A percentile compares a stretch with the other conserved stretches of the same genome.
These are phyloP conservation scores for Eimeria zaria DNA, from an alignment of 169 alveolate species.

Conservation along the genomic window DNA sequence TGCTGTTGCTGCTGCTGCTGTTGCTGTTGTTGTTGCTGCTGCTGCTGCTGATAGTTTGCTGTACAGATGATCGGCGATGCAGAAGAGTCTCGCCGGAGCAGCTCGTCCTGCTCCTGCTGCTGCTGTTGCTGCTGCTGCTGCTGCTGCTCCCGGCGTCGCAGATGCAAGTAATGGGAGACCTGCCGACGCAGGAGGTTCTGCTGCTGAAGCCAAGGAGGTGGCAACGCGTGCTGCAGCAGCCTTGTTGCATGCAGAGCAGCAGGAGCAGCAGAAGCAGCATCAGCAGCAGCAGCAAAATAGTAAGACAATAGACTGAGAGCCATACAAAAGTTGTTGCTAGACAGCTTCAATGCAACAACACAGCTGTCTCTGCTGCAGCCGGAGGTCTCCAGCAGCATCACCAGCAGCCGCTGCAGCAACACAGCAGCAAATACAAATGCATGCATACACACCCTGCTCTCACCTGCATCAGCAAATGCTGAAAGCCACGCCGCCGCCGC, in stretches of 20 bases:
- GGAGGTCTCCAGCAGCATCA: constrained; percentile 41
- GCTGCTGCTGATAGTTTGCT: constrained; percentile 1
- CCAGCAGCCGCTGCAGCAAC: constrained; percentile 76
- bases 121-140: constrained; percentile 25
- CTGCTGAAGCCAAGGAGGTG: constrained; percentile 60
- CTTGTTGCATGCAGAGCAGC: constrained; percentile 32
- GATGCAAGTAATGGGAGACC: constrained; percentile 26
- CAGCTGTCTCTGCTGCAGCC: constrained; percentile 78
- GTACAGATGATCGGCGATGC: not conserved
- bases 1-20: too few relatives aligned
- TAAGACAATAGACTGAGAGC: constrained; percentile 54
- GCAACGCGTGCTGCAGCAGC: constrained; percentile 51
- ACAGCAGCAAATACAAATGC: not conserved
- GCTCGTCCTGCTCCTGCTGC: constrained; percentile 20
- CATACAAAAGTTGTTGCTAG: constrained; percentile 60
- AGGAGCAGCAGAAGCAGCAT: constrained; percentile 48
- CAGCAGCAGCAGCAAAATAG: constrained; percentile 38
- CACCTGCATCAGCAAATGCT: not conserved
- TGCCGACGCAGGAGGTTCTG: constrained; percentile 44
- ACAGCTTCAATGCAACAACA: constrained; percentile 72
- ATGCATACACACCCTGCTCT: not conserved
- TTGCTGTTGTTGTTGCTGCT: too few relatives aligned
- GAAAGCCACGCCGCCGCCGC: not conserved
- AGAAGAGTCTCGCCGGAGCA: not conserved
- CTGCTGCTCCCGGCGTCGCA: constrained; percentile 55